Conservation (phyloP, 163 green algal genomes). For the Scenedesmus sp. region DNA sequence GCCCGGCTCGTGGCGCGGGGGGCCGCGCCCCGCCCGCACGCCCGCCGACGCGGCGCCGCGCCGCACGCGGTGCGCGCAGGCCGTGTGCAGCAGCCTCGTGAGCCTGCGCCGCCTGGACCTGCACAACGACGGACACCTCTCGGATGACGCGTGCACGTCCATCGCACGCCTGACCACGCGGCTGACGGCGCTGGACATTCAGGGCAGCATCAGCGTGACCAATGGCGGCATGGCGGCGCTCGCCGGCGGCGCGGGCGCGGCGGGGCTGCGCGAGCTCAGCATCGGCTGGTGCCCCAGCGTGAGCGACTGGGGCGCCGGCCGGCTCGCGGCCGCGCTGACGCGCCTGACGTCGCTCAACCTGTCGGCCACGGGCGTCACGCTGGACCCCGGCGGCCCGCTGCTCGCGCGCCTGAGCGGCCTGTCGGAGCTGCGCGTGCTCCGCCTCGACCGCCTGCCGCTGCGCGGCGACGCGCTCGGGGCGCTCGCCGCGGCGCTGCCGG, state of each 20-base stretch:
- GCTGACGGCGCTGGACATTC: too few species aligned
- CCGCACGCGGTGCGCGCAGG: not conserved
- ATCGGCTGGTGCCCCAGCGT: conserved; percentile 3
- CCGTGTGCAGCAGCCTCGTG: not conserved
- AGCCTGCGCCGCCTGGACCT: not conserved
- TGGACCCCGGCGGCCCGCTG: too few species aligned
- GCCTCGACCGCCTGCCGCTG: too few species aligned
- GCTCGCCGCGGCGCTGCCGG: not conserved
- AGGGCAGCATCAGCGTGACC: too few species aligned
- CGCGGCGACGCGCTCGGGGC: too few species aligned
- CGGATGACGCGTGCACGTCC: too few species aligned
- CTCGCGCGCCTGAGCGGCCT: too few species aligned
- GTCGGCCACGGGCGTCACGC: not conserved
- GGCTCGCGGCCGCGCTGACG: not conserved
- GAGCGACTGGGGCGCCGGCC: not conserved
- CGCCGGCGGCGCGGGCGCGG: not conserved
- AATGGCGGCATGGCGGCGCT: not conserved
- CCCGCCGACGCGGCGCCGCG: not conserved
- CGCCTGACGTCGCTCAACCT: conserved; percentile 3
- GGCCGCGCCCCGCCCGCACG: not conserved
- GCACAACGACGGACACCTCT: too few species aligned
- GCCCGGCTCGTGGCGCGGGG: not conserved
- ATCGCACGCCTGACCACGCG: too few species aligned
- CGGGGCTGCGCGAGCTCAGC: conserved; percentile 9
- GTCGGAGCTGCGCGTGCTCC: too few species aligned